Evolutionary conservation across 2,329 filamentous ascomycete species (phyloP), one percentile per base, ranked within the genome.

Genomic region (Aschersonia sp.): DNA sequence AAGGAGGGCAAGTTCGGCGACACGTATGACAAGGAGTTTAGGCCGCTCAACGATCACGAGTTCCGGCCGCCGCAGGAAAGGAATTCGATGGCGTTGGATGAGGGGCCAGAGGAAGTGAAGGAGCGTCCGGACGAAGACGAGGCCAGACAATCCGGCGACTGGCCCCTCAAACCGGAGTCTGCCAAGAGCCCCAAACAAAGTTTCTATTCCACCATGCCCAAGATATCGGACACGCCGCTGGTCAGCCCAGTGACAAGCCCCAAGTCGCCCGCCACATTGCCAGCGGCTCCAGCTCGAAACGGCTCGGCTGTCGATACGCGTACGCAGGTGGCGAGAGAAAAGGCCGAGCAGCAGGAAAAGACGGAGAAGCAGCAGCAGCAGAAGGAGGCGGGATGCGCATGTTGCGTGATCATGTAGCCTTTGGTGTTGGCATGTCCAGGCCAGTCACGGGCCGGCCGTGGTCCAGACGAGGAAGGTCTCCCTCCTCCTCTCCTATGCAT

Each of bases 1-100:
- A 85, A 82, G 56, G 87, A 96, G 63, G 89, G 89, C 53, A 88
- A 86, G 54, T 85, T 87, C 53, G 88, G 88, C 3, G 86, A 79
- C 50, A 74, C 84, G 30, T 96, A 95, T 61, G 89, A 95, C 66
- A 85, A 80, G 52, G 83, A 94, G 51, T 92, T 96, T 67, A 80
- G 85, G 20, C 83, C 89, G 5, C 69, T 97, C 52, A 92, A 85
- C 40, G 77, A 85, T 45, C 77, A 85, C 44, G 65, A 68, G 3
- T 70, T 76, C 53, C 57, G 66, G 38, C 69, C 61, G 50, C 71
- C 69, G 2, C 69, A 73, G 4, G 71, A 70, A 46, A 31, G 54
- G 28, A 62, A 59, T 42, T 31, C 31, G 31, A 45, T 44, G 3
- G 50, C 52, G 2, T 50, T 53, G 28, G 50, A 55, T 31, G 41